Evolutionary conservation across 139 green algal genomes (phyloP).

Genomic region (Bryopsis sp.): DNA sequence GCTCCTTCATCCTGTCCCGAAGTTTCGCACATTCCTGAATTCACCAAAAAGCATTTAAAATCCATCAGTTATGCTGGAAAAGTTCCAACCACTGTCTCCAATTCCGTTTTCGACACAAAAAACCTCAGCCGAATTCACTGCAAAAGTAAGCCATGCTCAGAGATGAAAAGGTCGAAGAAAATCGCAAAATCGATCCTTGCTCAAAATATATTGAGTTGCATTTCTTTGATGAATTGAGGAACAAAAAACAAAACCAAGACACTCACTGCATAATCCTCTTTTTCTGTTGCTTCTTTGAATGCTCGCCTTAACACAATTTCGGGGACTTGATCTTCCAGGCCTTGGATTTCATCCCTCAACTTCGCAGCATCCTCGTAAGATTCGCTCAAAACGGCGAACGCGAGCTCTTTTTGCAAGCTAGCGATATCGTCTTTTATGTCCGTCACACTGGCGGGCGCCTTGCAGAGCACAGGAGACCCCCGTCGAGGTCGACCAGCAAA

Average conservation of each 20-base stretch:
- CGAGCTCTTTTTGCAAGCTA: background rate
- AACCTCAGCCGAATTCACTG: too few relatives aligned
- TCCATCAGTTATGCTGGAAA: too few relatives aligned
- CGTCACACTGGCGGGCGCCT: too few relatives aligned
- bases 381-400: background rate
- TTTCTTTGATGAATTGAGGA: too few relatives aligned
- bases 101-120: too few relatives aligned
- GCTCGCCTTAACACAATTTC: background rate
- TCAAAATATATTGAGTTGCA: too few relatives aligned
- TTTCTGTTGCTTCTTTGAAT: constrained; percentile 10
- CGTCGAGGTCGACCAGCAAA: too few relatives aligned
- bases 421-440: constrained; percentile 3
- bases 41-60: background rate
- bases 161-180: too few relatives aligned
- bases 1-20: background rate
- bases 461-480: too few relatives aligned
- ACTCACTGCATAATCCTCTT: constrained; percentile 11
- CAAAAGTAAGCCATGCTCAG: too few relatives aligned
- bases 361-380: constrained; percentile 6
- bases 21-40: background rate
- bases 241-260: background rate
- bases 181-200: too few relatives aligned
- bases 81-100: too few relatives aligned
- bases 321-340: constrained; percentile 8
- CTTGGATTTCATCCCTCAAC: constrained; percentile 5